A percentile compares a stretch with the other conserved stretches of the same genome.
Conservation (phyloP, 139 green algal genomes). For the Tetraselmis chui region DNA sequence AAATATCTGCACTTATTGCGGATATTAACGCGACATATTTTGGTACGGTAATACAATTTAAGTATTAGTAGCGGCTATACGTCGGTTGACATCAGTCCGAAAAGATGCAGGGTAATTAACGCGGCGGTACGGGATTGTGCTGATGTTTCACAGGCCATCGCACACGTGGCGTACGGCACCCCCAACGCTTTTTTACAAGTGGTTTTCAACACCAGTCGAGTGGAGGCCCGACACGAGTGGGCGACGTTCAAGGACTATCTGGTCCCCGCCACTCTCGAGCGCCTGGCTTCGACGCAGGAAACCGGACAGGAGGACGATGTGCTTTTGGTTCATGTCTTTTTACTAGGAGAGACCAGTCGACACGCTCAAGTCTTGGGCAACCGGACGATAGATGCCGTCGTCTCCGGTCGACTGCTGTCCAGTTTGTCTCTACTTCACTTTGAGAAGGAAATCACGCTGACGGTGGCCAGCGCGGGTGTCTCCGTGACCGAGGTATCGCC, state of each 20-base stretch:
- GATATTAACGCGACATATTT: too few relatives aligned
- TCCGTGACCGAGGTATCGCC: neutral
- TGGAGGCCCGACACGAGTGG: neutral
- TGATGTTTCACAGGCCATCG: neutral
- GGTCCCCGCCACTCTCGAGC: neutral
- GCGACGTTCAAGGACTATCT: neutral
- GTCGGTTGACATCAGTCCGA: too few relatives aligned
- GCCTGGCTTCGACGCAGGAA: neutral
- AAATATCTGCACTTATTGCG: too few relatives aligned
- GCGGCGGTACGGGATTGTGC: too few relatives aligned
- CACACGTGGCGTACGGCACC: neutral
- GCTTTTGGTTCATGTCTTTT: neutral
- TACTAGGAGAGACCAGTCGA: neutral
- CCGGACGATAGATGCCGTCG: neutral
- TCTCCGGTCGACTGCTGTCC: neutral
- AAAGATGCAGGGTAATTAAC: too few relatives aligned
- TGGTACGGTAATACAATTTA: too few relatives aligned
- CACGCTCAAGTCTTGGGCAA: neutral
- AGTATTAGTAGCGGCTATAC: too few relatives aligned
- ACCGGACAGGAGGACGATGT: neutral
- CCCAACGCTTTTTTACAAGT: neutral
- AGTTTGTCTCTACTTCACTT: neutral
- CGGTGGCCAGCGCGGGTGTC: neutral
- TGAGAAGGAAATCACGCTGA: neutral
- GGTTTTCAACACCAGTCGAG: neutral